Conservation (phyloP, 2,329 filamentous ascomycete genomes). For the Aureobasidium namibiae region DNA sequence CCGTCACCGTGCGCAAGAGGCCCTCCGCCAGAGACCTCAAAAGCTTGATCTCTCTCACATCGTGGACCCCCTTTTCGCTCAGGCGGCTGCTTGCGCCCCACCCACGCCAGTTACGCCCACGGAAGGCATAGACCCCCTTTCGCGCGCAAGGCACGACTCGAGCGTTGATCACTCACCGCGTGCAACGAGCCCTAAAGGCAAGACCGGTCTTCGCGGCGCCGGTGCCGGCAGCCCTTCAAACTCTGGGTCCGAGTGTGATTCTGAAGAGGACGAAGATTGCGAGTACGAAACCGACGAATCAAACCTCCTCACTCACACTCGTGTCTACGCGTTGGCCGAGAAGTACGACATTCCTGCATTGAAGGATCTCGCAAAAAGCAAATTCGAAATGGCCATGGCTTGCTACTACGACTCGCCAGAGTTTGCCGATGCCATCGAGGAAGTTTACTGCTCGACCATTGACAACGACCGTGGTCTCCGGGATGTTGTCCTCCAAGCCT, state of each 20-base stretch:
- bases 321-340: constrained; percentile 43
- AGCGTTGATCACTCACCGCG: constrained; percentile 3
- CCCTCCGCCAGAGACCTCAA: constrained; percentile 22
- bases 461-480: constrained; percentile 42
- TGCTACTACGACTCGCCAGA: constrained; percentile 37
- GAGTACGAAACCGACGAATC: constrained; percentile 31
- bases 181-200: constrained; percentile 8
- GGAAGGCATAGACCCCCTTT: background rate
- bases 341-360: constrained; percentile 43
- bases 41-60: constrained; percentile 27
- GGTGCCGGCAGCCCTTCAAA: background rate
- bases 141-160: background rate
- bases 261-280: constrained; percentile 25
- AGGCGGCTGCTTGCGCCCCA: constrained; percentile 24
- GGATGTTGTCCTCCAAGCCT: constrained; percentile 40
- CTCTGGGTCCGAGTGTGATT: constrained; percentile 26
- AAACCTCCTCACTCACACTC: constrained; percentile 38
- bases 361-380: constrained; percentile 37
- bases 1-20: constrained; percentile 23
- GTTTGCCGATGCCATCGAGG: constrained; percentile 40
- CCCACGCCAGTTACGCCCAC: constrained; percentile 10
- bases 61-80: constrained; percentile 28
- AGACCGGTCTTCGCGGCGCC: background rate
- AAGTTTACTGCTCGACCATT: constrained; percentile 42
- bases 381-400: constrained; percentile 39